Evolutionary conservation across 495 filamentous ascomycete species (phyloP), one percentile per base, ranked within the genome.

Genomic region (Podospora bellae-mahoneyi): DNA sequence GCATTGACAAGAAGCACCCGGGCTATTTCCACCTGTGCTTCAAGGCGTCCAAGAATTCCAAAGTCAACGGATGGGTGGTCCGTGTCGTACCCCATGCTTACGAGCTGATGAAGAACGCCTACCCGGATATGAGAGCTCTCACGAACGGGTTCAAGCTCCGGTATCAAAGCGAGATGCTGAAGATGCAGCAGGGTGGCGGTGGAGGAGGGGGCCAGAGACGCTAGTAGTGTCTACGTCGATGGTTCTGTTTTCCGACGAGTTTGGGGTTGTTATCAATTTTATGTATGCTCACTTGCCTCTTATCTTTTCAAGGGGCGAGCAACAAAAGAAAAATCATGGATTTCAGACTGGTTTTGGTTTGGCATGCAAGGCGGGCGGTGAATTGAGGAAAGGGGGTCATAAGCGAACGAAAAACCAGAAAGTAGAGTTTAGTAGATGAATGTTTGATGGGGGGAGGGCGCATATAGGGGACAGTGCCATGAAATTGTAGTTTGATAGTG

Each of bases 11-110:
- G 55, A 93, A 92, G 79, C 90, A 94, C 75, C 90, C 96, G 2
- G 96, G 96, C 55, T 98, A 97, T 80, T 99, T 98, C 80, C 89
- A 83, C 75, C 87, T 99, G 32, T 95, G 93, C 83, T 99, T 96
- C 86, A 97, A 97, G 81, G 92, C 94, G 7, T 93, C 91, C 56
- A 84, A 89, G 70, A 80, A 82, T 34, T 90, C 93, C 2, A 79
- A 79, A 44, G 84, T 94, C 34, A 86, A 90, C 58, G 88, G 86
- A 69, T 98, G 93, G 94, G 87, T 86, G 7, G 92, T 99, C 66
- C 93, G 93, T 75, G 89, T 98, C 53, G 87, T 98, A 16, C 96
- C 95, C 1, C 89, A 93, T 66, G 85, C 79, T 15, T 99, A 91
- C 73, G 94, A 97, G 80, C 84, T 99, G 68, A 86, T 91, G 75